Percentiles rank a stretch among this genome's conserved stretches.
phyloP scores from a whole-genome alignment of 1,284 basidiomycete genomes.

The Wallemia hederae region DNA sequence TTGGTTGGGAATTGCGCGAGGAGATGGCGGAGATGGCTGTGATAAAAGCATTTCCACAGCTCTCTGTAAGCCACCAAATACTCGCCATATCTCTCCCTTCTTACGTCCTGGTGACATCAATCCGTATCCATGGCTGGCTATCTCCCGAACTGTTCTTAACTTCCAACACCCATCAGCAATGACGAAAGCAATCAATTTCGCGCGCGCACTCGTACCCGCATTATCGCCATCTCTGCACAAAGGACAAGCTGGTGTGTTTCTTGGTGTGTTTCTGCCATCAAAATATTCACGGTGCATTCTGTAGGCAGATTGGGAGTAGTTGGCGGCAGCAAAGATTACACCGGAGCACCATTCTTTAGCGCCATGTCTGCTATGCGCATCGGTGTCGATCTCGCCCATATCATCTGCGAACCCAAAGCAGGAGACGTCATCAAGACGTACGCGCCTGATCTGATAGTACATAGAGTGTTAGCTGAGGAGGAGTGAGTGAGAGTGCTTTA shows the following conservation, averaged over 20 bases:
- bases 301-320: conserved; percentile 63
- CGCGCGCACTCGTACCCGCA: conserved; percentile 35
- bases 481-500: background rate
- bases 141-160: background rate
- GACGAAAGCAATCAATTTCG: background rate
- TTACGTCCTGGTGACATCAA: too few relatives aligned
- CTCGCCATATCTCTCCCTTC: too few relatives aligned
- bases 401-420: conserved; percentile 76
- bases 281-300: background rate
- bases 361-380: conserved; percentile 59
- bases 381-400: conserved; percentile 79
- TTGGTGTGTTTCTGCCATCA: background rate
- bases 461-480: background rate
- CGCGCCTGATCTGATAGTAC: conserved; percentile 21
- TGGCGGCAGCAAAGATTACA: conserved; percentile 78
- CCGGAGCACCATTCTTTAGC: conserved; percentile 83
- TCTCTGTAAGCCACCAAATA: too few relatives aligned
- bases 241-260: conserved; percentile 53
- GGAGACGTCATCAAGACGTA: conserved; percentile 83
- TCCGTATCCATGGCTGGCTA: too few relatives aligned
- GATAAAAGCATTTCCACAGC: too few relatives aligned
- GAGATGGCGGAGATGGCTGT: too few relatives aligned
- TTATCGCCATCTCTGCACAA: conserved; percentile 64
- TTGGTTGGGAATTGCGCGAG: too few relatives aligned
- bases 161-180: background rate